These are phyloP conservation scores for Coemansia umbellata DNA, from an alignment of 192 early-diverging fungal genomes.

Conservation along the genomic window DNA sequence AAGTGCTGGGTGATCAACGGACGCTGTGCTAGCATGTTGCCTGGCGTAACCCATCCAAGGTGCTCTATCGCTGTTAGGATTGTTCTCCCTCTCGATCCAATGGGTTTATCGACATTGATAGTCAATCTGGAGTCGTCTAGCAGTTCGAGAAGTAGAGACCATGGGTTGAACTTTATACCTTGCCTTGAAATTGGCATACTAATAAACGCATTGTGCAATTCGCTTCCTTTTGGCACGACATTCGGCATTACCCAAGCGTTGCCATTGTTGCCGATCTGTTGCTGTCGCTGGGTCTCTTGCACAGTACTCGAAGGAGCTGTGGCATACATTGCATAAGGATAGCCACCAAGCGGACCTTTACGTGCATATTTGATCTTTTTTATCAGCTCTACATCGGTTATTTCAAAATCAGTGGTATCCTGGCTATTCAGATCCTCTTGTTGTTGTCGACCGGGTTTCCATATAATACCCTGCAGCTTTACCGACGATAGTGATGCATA, in stretches of 20 bases:
- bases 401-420: background rate
- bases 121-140: constrained; percentile 27
- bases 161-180: constrained; percentile 30
- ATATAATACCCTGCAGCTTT: background rate
- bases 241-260: background rate
- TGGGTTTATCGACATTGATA: background rate
- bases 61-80: constrained; percentile 17
- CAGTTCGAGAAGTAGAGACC: constrained; percentile 37
- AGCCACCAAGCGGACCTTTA: background rate
- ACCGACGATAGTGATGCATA: no score
- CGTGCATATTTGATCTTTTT: background rate
- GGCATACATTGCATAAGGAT: constrained; percentile 1
- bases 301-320: no score
- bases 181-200: constrained; percentile 7
- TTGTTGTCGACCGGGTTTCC: constrained; percentile 16
- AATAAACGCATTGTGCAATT: constrained; percentile 14
- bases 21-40: constrained; percentile 20
- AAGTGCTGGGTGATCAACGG: constrained; percentile 16
- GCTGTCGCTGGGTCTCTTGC: background rate
- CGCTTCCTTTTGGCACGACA: constrained; percentile 12
- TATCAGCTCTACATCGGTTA: background rate
- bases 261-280: background rate
- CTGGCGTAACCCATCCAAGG: constrained; percentile 24
- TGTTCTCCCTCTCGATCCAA: background rate
- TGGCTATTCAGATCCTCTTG: background rate